phyloP scores from a whole-genome alignment of 164 flowering plant species.

The Saururus chinensis region DNA sequence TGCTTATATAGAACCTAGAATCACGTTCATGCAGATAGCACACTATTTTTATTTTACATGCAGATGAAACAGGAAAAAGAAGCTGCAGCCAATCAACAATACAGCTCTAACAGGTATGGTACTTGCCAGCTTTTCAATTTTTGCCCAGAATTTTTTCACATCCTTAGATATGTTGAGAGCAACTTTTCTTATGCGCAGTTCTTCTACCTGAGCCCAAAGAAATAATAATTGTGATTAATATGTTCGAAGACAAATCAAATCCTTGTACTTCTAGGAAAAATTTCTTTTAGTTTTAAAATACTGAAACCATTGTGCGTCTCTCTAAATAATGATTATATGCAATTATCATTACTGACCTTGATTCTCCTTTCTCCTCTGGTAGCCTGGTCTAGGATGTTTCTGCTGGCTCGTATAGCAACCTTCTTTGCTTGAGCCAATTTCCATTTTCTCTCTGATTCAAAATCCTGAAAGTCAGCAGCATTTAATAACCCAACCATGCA shows the following conservation, averaged over 20 bases:
- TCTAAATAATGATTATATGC: not conserved
- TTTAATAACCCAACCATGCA: not conserved
- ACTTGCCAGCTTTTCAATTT: slow-evolving; percentile 95
- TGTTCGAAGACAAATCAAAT: not conserved
- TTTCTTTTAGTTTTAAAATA: not conserved
- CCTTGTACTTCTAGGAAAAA: not conserved
- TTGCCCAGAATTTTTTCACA: slow-evolving; percentile 94
- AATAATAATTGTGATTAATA: slow-evolving; percentile 1
- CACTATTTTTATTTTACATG: not conserved
- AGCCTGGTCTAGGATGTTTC: slow-evolving; percentile 87
- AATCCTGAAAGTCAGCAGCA: slow-evolving; percentile 51
- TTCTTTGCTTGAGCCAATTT: slow-evolving; percentile 86
- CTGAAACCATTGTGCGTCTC: not conserved
- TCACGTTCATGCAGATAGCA: slow-evolving; percentile 4
- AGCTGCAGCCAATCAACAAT: not conserved
- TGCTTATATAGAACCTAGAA: slow-evolving; percentile 91
- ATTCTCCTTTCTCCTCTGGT: slow-evolving; percentile 86
- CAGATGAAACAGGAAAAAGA: not conserved
- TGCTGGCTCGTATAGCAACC: slow-evolving; percentile 92
- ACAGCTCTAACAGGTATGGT: not conserved
- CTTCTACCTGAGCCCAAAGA: slow-evolving; percentile 67
- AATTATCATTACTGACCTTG: slow-evolving; percentile 42
- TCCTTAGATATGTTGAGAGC: slow-evolving; percentile 92
- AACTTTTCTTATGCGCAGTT: slow-evolving; percentile 73
- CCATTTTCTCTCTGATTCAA: slow-evolving; percentile 98